Evolutionary conservation across 208 protist genomes (phyloP), one percentile per base, ranked within the genome.

Genomic region (Trypanosomatidae sp.): DNA sequence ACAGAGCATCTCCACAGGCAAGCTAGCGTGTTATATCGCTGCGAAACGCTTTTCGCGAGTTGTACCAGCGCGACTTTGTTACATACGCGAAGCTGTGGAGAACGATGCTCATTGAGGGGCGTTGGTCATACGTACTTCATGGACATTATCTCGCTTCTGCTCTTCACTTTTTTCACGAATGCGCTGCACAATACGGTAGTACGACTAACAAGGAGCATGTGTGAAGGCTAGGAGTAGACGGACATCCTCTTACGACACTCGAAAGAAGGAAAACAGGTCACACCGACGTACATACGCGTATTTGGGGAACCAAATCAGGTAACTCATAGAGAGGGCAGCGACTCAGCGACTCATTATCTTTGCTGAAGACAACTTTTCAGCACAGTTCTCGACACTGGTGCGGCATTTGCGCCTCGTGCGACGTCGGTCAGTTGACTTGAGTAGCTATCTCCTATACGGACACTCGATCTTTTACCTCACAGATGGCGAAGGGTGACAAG

Each of bases 401-500:
- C 19, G 25, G 8, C 13, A 39, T 17, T 36, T 33, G 17, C 41
- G 15, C 12, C 46, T 69, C 30, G 28, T 13, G 41, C 30, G 22
- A 9, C 43, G 46, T 46, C 30, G 33, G 33, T 17, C 60, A 64
- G 43, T 28, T 69, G 10, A 30, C 7, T 39, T 13, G 33, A 44
- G 36, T n/a, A 7, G 52, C 25, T 41, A 6, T 56, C 49, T 69
- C 46, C 30, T 30, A 46, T 59, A 69, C 46, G 43, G 17, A 30
- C 7, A 13, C 64, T 22, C 2, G 7, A 36, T 62, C 53, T 33
- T 59, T 50, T 39, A 19, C 28, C 9, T 69, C 28, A 49, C 69
- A 41, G 71, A 95, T 94, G 89, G 88, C 82, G 7, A 95, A 94
- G 70, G 87, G 87, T 39, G 93, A 97, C 79, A 97, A 98, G 76